A percentile compares a stretch with the other conserved stretches of the same genome.
phyloP scores from a whole-genome alignment of 805 yeast species.

The Metschnikowia chrysomelidarum region DNA sequence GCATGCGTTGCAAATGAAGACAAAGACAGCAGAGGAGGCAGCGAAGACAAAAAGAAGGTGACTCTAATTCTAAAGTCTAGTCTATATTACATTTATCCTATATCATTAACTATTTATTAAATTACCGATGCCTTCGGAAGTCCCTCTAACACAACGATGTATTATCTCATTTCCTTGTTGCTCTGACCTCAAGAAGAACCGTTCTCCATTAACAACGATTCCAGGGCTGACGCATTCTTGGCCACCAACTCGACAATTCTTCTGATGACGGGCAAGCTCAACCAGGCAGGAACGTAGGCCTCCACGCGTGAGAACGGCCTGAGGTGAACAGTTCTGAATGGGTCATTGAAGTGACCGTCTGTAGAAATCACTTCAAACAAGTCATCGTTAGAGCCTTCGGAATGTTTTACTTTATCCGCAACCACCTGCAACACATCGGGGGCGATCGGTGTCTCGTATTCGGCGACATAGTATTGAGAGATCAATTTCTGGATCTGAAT shows the following conservation, averaged over 20 bases:
- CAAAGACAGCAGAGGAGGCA: slow-evolving; percentile 66
- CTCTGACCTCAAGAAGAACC: slow-evolving; percentile 4
- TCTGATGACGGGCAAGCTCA: slow-evolving; percentile 84
- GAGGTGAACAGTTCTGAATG: slow-evolving; percentile 69
- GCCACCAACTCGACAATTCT: slow-evolving; percentile 87
- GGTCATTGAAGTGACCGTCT: slow-evolving; percentile 78
- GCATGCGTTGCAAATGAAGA: slow-evolving; percentile 84
- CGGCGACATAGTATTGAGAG: slow-evolving; percentile 86
- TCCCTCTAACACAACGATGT: too few species aligned
- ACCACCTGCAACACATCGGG: slow-evolving; percentile 76
- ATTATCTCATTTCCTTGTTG: background rate
- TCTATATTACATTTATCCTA: slow-evolving; percentile 2
- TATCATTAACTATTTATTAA: slow-evolving; percentile 1
- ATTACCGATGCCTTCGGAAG: background rate
- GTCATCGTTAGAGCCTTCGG: slow-evolving; percentile 54
- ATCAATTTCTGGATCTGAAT: slow-evolving; percentile 93
- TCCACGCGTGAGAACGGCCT: slow-evolving; percentile 79
- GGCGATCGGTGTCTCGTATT: slow-evolving; percentile 90
- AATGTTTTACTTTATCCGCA: slow-evolving; percentile 71
- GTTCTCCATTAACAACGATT: slow-evolving; percentile 24
- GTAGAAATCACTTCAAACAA: slow-evolving; percentile 68
- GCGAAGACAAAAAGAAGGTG: slow-evolving; percentile 12
- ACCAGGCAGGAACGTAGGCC: slow-evolving; percentile 93
- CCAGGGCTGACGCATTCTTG: slow-evolving; percentile 73
- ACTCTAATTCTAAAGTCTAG: background rate